Base-by-base conservation (phyloP, 73 alveolate genomes). In the Paramecium pentaurelia region DNA sequence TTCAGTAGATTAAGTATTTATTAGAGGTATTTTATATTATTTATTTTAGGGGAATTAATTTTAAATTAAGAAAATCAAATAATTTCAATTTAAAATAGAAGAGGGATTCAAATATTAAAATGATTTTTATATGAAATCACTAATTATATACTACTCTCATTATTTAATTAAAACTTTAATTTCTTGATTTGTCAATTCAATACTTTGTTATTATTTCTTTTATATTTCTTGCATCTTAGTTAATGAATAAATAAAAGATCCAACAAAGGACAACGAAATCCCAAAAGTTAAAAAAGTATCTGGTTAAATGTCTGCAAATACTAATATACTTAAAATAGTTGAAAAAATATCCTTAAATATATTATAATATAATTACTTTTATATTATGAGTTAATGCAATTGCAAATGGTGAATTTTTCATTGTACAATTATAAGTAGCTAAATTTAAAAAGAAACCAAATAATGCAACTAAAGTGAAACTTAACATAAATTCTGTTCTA, bases 321-420 rank as follows among this genome's bases (percentile, higher is more conserved):
- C 36, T 34, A 75, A 37, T 8, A 75, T 34, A 22, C 60, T 32
- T 6, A 75, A 32, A 14, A 40, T 4, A 4, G 88, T 75, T 14
- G 88, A 75, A 75, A 75, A 34, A 6, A 75, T 75, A 6, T 75
- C 88, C 84, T 68, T 9, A 68, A 68, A 32, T 7, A 27, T 60
- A 12, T 11, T 68, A 6, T 27, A 2, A 22, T 3, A 32, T 25
- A 22, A 14, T 32, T 68, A 68, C 84, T 75, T 75, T 75, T 10
- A 75, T 40, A 75, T 75, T 75, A 36, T 75, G 88, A 36, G 88
- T 75, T 75, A 75, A 75, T 3, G 88, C 88, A 14, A 75, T 75
- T 0, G 88, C 88, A 75, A 75, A 75, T 34, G 88, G 88, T n/a
- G 88, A 75, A 18, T 75, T 75, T 37, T 75, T 75, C 88, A 75